Evolutionary conservation across 2,329 filamentous ascomycete species (phyloP), one percentile per base, ranked within the genome.

Genomic region (Reticulascus tulasneorum): DNA sequence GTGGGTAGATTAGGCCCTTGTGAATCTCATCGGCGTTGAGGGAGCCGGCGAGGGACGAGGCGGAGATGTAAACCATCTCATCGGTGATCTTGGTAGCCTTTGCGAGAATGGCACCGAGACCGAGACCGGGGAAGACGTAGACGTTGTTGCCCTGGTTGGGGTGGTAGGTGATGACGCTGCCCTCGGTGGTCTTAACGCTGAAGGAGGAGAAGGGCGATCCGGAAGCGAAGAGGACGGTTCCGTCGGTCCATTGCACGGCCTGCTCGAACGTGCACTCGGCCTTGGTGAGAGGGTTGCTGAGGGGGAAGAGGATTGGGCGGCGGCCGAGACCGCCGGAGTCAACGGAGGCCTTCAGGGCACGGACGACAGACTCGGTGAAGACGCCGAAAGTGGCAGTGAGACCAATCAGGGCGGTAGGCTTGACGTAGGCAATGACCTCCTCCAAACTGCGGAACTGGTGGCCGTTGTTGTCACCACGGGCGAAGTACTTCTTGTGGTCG

Each of bases 231-330:
- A 98, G 80, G 52, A 82, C 89, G 37, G 82, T 86, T 44, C 91
- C 91, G 40, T 97, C 85, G 9, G 91, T 97, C 81, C 91, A 82
- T 54, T 81, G 77, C 54, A 97, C 77, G 12, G 93, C 93, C 57
- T 93, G 86, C 71, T 96, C 90, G 54, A 94, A 97, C 12, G 88
- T 95, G 70, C 93, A 97, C 69, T 98, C 93, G 8, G 91, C 94
- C 73, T 97, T 96, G 66, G 84, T 90, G 33, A 90, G 82, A 32
- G 93, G 93, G 70, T 98, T 97, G 64, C 87, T 94, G 27, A 98
- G 82, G 36, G 91, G 91, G 79, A 98, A 97, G 53, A 96, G 84
- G 56, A 94, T 91, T 44, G 93, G 90, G 46, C 79, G 74, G 45
- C 89, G 79, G 62, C 89, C 89, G 48, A 79, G 56, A 32, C 78